phyloP scores from a whole-genome alignment of 441 rosid species.

The Adansonia madagascariensis region DNA sequence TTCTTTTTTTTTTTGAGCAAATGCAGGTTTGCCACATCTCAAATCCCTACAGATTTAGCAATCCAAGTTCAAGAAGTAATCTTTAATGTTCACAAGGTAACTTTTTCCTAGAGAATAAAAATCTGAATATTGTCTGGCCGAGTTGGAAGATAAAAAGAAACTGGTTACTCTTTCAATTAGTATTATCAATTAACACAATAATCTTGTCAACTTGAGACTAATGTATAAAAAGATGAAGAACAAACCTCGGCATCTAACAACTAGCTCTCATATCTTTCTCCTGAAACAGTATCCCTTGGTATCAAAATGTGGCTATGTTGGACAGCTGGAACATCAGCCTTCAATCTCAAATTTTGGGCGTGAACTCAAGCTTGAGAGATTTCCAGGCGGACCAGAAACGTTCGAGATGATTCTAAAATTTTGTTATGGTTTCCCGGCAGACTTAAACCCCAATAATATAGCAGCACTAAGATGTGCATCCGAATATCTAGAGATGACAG shows the following conservation, averaged over 20 bases:
- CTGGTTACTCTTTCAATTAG: background rate
- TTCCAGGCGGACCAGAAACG: slow-evolving; percentile 78
- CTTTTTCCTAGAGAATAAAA: background rate
- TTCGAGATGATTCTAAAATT: slow-evolving; percentile 67
- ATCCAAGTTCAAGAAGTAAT: slow-evolving; percentile 64
- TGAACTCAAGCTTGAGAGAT: slow-evolving; percentile 67
- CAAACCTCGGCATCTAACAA: slow-evolving; percentile 1
- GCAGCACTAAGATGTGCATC: slow-evolving; percentile 79
- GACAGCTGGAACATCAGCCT: slow-evolving; percentile 60
- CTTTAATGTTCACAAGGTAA: slow-evolving; percentile 76
- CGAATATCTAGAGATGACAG: slow-evolving; percentile 80
- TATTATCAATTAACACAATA: background rate
- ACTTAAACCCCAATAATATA: slow-evolving; percentile 58
- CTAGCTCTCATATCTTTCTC: slow-evolving; percentile 27
- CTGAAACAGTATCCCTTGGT: slow-evolving; percentile 65
- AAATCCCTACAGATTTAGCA: slow-evolving; percentile 64
- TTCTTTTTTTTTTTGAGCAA: slow-evolving; percentile 1
- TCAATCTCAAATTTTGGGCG: slow-evolving; percentile 54
- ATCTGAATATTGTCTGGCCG: background rate
- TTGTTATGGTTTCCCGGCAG: slow-evolving; percentile 65
- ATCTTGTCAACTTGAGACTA: slow-evolving; percentile 10
- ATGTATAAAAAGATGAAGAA: background rate
- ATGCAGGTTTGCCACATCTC: slow-evolving; percentile 65
- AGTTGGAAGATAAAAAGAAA: background rate
- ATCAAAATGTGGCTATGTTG: slow-evolving; percentile 77